These are phyloP conservation scores for Camellia sinensis DNA, from an alignment of 148 eudicot species.

Conservation along the genomic window DNA sequence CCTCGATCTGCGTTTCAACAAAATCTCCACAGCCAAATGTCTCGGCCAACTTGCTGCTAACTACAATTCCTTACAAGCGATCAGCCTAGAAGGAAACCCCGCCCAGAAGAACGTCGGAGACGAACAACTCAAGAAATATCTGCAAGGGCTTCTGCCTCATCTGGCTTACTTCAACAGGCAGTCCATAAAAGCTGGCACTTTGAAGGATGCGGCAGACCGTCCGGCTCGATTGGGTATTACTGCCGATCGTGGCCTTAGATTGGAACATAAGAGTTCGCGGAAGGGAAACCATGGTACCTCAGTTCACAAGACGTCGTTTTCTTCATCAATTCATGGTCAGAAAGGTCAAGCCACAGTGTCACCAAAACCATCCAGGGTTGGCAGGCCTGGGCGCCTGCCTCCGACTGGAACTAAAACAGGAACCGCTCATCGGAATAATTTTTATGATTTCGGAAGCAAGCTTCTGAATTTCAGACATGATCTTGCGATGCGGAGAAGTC, in stretches of 20 bases:
- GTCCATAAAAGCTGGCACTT: constrained; percentile 52
- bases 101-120: constrained; percentile 95
- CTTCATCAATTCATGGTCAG: constrained; percentile 44
- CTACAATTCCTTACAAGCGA: constrained; percentile 83
- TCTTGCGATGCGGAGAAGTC: constrained; percentile 51
- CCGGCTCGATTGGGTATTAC: constrained; percentile 62
- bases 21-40: constrained; percentile 78
- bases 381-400: constrained; percentile 42
- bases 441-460: constrained; percentile 37
- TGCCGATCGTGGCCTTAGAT: constrained; percentile 52
- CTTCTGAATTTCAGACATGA: constrained; percentile 41
- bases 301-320: constrained; percentile 32
- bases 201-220: constrained; percentile 67
- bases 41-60: constrained; percentile 95
- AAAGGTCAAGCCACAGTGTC: constrained; percentile 40
- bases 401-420: constrained; percentile 42
- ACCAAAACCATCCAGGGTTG: constrained; percentile 35
- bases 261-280: constrained; percentile 57
- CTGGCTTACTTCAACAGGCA: constrained; percentile 80
- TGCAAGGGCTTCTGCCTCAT: constrained; percentile 73
- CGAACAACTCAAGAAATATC: constrained; percentile 74
- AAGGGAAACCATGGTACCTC: constrained; percentile 36
- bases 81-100: constrained; percentile 95
- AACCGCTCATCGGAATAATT: constrained; percentile 24
- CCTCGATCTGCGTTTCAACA: constrained; percentile 87